A percentile compares a stretch with the other conserved stretches of the same genome.
These are phyloP conservation scores for Botryosphaeria dothidea DNA, from an alignment of 2,329 filamentous ascomycete genomes.

Conservation along the genomic window DNA sequence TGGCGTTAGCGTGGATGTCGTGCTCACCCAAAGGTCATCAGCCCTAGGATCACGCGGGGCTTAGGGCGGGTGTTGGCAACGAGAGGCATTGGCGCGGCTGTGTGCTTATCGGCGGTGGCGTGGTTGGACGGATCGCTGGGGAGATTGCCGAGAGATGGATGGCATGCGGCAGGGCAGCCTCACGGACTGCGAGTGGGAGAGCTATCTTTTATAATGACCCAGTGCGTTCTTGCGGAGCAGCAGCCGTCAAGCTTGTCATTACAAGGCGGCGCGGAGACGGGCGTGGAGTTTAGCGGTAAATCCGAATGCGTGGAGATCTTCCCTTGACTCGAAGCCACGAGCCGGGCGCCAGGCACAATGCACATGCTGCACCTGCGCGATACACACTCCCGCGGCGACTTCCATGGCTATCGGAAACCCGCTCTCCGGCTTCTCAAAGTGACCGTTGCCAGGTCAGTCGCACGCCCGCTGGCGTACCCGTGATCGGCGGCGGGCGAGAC, in stretches of 20 bases:
- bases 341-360: slow-evolving; percentile 5
- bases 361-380: background rate
- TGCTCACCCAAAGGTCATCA: slow-evolving; percentile 75
- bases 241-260: background rate
- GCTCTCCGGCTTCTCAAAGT: no score
- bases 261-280: background rate
- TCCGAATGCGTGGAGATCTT: slow-evolving; percentile 1
- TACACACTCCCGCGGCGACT: background rate
- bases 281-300: slow-evolving; percentile 9
- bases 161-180: background rate
- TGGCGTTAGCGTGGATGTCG: background rate
- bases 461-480: background rate
- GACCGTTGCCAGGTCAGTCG: slow-evolving; percentile 10
- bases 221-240: background rate
- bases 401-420: background rate
- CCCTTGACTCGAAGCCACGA: slow-evolving; percentile 5
- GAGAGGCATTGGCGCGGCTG: slow-evolving; percentile 38
- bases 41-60: slow-evolving; percentile 74
- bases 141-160: slow-evolving; percentile 13
- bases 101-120: background rate
- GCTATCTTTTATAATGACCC: background rate
- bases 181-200: background rate
- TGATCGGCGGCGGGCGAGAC: background rate
- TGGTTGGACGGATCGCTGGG: background rate
- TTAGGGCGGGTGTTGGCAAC: slow-evolving; percentile 48